Conservation (phyloP, 768 basidiomycete genomes). For the Lactarius trivialis region DNA sequence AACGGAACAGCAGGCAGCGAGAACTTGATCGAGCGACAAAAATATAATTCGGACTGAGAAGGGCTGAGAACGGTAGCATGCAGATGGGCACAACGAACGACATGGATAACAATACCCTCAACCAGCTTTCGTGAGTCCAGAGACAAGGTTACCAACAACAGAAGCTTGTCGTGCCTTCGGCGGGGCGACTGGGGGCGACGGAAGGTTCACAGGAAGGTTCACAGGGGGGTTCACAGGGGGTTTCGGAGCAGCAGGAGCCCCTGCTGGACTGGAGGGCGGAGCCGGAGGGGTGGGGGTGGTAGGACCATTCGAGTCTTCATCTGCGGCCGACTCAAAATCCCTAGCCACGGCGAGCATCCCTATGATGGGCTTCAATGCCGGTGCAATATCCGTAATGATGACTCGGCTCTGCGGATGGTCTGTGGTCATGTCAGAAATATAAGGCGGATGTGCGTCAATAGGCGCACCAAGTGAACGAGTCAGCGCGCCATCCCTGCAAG, state of each 20-base stretch:
- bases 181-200: not conserved
- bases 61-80: not conserved
- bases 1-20: not conserved
- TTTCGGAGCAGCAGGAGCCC: not conserved
- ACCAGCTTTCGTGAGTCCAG: no score
- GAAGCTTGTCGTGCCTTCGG: not conserved
- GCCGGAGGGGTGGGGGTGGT: not conserved
- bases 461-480: not conserved
- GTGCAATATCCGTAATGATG: not conserved
- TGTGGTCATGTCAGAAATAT: conserved; percentile 3
- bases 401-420: not conserved
- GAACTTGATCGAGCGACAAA: not conserved
- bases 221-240: not conserved
- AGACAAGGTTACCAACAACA: not conserved
- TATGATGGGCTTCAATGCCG: no score
- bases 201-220: conserved; percentile 2
- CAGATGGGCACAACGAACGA: not conserved
- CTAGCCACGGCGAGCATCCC: no score
- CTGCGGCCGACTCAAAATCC: not conserved
- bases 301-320: not conserved
- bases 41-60: not conserved
- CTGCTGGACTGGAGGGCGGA: conserved; percentile 2
- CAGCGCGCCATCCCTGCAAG: not conserved
- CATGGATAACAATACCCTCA: not conserved
- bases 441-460: no score